Conservation (phyloP, 345 rosid genomes). For the Eucalyptus albens region DNA sequence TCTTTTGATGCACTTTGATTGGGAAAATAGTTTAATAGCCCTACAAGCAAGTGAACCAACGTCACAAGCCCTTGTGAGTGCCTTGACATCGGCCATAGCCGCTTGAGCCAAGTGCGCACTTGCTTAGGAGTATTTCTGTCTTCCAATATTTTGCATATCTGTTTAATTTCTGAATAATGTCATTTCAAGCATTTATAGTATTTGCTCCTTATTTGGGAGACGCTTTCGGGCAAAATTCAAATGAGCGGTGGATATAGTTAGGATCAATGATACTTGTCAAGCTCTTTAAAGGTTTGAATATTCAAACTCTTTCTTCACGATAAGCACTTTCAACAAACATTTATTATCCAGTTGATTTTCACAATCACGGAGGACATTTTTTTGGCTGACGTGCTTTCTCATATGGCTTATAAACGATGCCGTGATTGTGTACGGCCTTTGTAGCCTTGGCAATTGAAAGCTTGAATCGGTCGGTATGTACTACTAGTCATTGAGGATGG, state of each 20-base stretch:
- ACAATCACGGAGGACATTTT: neutral
- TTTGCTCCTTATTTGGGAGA: neutral
- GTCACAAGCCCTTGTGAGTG: neutral
- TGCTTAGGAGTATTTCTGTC: neutral
- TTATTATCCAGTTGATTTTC: neutral
- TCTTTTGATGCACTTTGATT: neutral
- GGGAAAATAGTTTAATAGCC: neutral
- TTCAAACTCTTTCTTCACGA: neutral
- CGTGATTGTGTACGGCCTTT: rapidly evolving
- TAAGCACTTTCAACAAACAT: neutral
- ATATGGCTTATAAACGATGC: neutral
- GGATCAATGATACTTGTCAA: neutral
- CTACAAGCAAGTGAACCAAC: neutral
- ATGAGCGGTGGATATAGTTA: neutral
- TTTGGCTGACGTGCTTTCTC: neutral
- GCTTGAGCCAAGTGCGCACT: neutral
- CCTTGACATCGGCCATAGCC: neutral
- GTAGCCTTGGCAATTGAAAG: neutral
- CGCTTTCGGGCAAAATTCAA: neutral
- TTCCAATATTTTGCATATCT: neutral
- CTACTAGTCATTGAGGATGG: neutral
- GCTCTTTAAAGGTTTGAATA: neutral
- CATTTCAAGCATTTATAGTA: neutral
- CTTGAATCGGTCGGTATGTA: neutral
- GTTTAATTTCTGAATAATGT: neutral